These are phyloP conservation scores for Zopfochytrium polystomum DNA, from an alignment of 371 early-diverging fungal species.

Conservation along the genomic window DNA sequence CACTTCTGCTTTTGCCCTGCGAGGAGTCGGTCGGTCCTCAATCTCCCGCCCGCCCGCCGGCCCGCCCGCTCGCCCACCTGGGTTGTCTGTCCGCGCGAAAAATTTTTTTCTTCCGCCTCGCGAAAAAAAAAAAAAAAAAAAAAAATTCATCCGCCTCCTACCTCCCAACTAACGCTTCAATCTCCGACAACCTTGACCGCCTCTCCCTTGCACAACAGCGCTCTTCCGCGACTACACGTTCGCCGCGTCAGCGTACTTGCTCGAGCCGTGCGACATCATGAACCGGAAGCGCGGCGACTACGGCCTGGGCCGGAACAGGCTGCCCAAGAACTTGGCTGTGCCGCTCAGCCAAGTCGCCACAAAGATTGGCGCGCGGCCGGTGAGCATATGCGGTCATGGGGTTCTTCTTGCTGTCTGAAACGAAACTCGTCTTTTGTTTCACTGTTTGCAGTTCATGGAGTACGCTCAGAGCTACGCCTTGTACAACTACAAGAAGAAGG, in stretches of 20 bases:
- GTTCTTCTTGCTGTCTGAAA: too few relatives aligned
- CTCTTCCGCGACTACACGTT: slow-evolving; percentile 86
- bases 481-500: slow-evolving; percentile 75
- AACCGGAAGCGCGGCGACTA: slow-evolving; percentile 66
- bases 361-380: slow-evolving; percentile 72
- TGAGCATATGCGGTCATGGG: slow-evolving; percentile 1
- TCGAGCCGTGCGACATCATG: slow-evolving; percentile 83
- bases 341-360: slow-evolving; percentile 68
- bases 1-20: too few relatives aligned
- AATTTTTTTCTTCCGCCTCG: too few relatives aligned
- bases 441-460: slow-evolving; percentile 79
- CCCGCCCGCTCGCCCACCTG: too few relatives aligned
- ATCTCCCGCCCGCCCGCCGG: too few relatives aligned
- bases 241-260: slow-evolving; percentile 80
- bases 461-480: slow-evolving; percentile 68
- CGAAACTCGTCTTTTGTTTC: too few relatives aligned
- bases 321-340: slow-evolving; percentile 75
- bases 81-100: too few relatives aligned
- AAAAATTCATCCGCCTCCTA: too few relatives aligned
- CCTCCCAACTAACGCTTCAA: neutral
- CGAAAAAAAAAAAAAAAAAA: too few relatives aligned
- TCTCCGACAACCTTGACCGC: neutral
- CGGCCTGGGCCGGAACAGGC: slow-evolving; percentile 70
- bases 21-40: too few relatives aligned
- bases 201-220: slow-evolving; percentile 39